Evolutionary conservation across 306 rosid species (phyloP).

Genomic region (Styphnolobium japonicum): DNA sequence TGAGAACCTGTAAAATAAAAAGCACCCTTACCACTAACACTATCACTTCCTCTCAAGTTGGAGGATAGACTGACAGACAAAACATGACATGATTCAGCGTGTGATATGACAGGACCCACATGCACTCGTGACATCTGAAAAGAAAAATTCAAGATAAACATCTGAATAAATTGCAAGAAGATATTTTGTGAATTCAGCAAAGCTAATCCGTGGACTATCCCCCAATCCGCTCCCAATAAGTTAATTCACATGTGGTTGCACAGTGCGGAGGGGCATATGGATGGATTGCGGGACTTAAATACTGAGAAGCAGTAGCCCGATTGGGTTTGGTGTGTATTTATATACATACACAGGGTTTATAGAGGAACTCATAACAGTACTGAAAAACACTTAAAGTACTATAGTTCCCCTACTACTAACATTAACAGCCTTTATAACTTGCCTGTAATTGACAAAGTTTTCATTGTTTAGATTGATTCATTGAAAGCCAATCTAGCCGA

Average conservation of each 20-base stretch:
- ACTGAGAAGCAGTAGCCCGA: background rate
- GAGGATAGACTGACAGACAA: background rate
- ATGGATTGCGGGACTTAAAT: background rate
- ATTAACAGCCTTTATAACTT: conserved; percentile 1
- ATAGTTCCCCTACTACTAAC: background rate
- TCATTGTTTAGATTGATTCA: conserved; percentile 55
- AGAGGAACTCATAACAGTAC: background rate
- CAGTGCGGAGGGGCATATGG: background rate
- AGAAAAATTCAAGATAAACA: too few relatives aligned
- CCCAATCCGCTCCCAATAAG: too few relatives aligned
- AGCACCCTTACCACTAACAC: background rate
- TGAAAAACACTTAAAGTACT: background rate
- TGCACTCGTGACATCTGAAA: background rate
- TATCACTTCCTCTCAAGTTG: background rate
- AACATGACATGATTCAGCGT: background rate
- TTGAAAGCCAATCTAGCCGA: conserved; percentile 61
- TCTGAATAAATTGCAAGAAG: too few relatives aligned
- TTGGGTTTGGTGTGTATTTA: background rate
- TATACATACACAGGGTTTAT: background rate
- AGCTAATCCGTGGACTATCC: too few relatives aligned
- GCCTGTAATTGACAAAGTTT: conserved; percentile 9
- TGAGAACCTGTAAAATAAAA: conserved; percentile 18
- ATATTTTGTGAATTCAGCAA: too few relatives aligned
- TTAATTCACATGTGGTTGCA: too few relatives aligned
- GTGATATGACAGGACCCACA: background rate